Evolutionary conservation across 2,329 filamentous ascomycete genomes (phyloP).

Genomic region (Trichophyton simii): DNA sequence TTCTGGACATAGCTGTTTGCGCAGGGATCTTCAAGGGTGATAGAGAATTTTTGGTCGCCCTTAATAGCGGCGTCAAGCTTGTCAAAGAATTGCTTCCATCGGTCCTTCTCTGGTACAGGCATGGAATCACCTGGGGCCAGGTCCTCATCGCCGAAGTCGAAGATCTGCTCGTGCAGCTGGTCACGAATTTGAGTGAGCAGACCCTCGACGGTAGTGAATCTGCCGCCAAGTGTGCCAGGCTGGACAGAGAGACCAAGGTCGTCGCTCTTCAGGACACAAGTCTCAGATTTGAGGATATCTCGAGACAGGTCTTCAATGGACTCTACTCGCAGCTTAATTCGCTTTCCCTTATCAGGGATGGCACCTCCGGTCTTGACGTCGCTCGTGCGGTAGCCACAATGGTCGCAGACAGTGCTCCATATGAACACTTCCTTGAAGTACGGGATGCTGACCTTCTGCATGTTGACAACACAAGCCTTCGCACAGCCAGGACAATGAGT

Average conservation of each 20-base stretch:
- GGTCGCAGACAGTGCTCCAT: conserved; percentile 85
- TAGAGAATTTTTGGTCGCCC: conserved; percentile 66
- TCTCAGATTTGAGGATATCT: conserved; percentile 94
- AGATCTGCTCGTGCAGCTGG: conserved; percentile 79
- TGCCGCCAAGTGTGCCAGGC: conserved; percentile 83
- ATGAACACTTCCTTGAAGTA: conserved; percentile 96
- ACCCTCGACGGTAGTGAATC: conserved; percentile 94
- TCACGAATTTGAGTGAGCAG: conserved; percentile 83
- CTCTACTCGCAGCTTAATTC: conserved; percentile 64
- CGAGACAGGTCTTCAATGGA: conserved; percentile 62
- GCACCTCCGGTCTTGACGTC: conserved; percentile 96
- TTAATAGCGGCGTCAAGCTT: conserved; percentile 64
- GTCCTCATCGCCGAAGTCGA: conserved; percentile 52
- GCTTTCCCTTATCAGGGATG: conserved; percentile 72
- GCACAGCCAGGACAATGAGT: conserved; percentile 84
- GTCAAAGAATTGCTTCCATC: conserved; percentile 73
- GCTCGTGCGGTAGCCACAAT: conserved; percentile 88
- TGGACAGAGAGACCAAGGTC: conserved; percentile 81
- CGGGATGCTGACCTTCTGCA: conserved; percentile 98
- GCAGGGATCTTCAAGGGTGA: conserved; percentile 75
- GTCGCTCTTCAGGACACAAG: conserved; percentile 72
- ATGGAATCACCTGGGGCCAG: conserved; percentile 67
- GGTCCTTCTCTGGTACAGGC: conserved; percentile 47
- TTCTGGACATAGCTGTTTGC: conserved; percentile 92
- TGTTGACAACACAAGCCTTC: conserved; percentile 76